Evolutionary conservation across 108 stramenopile genomes (phyloP), one percentile per base, ranked within the genome.

Genomic region (Cyclotella sp.): DNA sequence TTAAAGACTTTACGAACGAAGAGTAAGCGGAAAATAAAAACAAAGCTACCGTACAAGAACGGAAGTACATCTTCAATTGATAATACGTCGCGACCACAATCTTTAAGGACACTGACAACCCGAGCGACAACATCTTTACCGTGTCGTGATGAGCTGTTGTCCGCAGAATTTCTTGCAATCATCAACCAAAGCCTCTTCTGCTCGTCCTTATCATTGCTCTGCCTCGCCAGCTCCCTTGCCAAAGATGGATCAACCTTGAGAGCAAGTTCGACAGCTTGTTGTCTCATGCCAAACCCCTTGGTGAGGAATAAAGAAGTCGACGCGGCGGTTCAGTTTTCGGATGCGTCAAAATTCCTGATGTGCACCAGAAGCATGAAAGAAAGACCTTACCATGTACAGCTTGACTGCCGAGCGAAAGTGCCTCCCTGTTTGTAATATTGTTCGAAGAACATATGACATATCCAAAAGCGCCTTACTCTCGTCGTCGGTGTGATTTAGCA

Each of bases 321-420:
- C 7, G 15, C 2, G 19, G 22, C 9, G 7, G 34, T 14, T 47
- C 6, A 47, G 26, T n/a, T 45, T 18, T 1, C 1, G 26, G 18
- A 19, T 18, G 3, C 3, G 49, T 19, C 19, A 19, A 51, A 51
- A 19, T 19, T 19, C 18, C 8, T 19, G 19, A 6, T 27, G 26
- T 58, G 26, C 22, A 58, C 1, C 21, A 11, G 13, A 22, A 44
- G 6, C 7, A 22, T 1, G 22, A 65, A 21, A 47, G 7, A 65
- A 65, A 16, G 64, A 28, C 14, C 61, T 65, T 47, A 65, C 64
- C 89, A 94, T 91, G 85, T 96, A 94, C 18, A 96, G 75, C 63
- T 91, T 91, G 72, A 96, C 90, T 24, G 91, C 95, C 18, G 91
- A 93, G 30, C 95, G 89, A 81, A 89, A 92, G 62, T 96, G 95